phyloP scores from a whole-genome alignment of 805 yeast genomes.

The Sugiyamaella lignohabitans region DNA sequence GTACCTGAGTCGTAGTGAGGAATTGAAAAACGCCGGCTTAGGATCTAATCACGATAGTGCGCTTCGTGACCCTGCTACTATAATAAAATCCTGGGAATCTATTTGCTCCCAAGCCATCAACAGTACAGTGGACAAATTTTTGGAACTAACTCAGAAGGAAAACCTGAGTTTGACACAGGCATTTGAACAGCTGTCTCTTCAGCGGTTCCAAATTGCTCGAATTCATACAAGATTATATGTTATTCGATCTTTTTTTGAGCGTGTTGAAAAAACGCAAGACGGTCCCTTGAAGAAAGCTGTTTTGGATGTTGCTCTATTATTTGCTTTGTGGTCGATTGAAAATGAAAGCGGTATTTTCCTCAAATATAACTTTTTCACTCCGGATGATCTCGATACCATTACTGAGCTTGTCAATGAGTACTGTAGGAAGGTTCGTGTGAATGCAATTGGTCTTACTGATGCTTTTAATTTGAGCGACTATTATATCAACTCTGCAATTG shows the following conservation, averaged over 20 bases:
- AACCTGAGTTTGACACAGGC: constrained; percentile 27
- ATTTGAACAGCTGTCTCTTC: constrained; percentile 36
- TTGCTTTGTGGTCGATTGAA: constrained; percentile 61
- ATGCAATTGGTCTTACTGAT: constrained; percentile 74
- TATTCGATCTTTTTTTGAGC: constrained; percentile 33
- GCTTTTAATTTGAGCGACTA: constrained; percentile 76
- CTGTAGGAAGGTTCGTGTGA: constrained; percentile 50
- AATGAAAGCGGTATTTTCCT: constrained; percentile 66
- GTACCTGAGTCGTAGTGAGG: constrained; percentile 32
- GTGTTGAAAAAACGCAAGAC: constrained; percentile 30
- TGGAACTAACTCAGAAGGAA: constrained; percentile 12
- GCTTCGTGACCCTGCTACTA: constrained; percentile 22
- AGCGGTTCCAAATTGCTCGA: constrained; percentile 36
- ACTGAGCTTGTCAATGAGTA: constrained; percentile 41
- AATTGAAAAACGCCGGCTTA: constrained; percentile 12
- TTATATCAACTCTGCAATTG: constrained; percentile 76
- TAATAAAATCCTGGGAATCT: constrained; percentile 33
- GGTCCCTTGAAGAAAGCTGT: constrained; percentile 44
- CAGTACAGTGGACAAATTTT: constrained; percentile 29
- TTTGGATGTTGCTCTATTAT: constrained; percentile 50
- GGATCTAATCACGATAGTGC: constrained; percentile 13
- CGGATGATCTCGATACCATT: constrained; percentile 40
- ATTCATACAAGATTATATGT: constrained; percentile 35
- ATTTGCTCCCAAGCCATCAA: constrained; percentile 30
- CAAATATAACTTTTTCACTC: constrained; percentile 50